Base-by-base conservation (phyloP, 768 basidiomycete genomes). In the Suillus occidentalis region DNA sequence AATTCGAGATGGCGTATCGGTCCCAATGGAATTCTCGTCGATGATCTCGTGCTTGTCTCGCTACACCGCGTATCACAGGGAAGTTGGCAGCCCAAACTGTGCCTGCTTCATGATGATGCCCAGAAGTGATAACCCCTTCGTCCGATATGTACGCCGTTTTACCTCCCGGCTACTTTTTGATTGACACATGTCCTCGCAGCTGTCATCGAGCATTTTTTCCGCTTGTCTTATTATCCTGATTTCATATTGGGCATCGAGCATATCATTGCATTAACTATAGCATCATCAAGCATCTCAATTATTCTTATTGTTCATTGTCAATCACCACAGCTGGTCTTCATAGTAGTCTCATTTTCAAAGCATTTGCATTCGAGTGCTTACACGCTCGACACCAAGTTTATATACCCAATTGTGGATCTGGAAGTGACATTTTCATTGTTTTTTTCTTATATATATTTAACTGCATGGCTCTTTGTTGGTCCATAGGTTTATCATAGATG, bases 11-110 rank as follows among this genome's bases (percentile, higher is more conserved):
- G 75, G 75, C 69, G 69, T 28, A 39, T 75, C 22, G 74, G 75
- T 36, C 62, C 61, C 1, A 58, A 61, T n/a, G 76, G 68, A 6
- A 70, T 76, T 39, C 68, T 65, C 53, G 63, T 75, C 14, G 62
- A 69, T 8, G 67, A 74, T 42, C 52, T 76, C 60, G 79, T 88
- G 64, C 85, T 93, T 45, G 87, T 93, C 70, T 86, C 88, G 68
- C 82, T 92, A 56, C 89, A 89, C 75, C 90, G 90, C 65, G 90
- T 92, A 63, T 91, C 90, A 5, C 85, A 84, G 78, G 91, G 91
- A 25, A 88, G 87, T 67, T 92, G 91, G 91, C 91, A 92, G 68
- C 89, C 90, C 28, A 83, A 88, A 58, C 73, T 92, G 40, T 83
- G 89, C 73, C 81, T 92, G 63, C 39, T 59, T 20, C 25, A 1